phyloP scores from a whole-genome alignment of 1,139 yeast genomes.

The Blastobotrys indianensis region DNA sequence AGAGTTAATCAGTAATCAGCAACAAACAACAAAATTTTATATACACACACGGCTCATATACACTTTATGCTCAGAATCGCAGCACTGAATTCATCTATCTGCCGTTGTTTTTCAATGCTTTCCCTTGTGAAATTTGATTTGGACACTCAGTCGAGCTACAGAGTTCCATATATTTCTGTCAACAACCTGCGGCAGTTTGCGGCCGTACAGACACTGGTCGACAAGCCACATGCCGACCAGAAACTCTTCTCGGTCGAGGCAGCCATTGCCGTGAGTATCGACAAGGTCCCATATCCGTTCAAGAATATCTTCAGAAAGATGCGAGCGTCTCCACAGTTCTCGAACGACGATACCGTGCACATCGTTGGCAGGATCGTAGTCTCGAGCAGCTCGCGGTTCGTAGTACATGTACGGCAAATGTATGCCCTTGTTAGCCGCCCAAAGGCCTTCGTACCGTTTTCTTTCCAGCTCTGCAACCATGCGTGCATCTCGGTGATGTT shows the following conservation, averaged over 20 bases:
- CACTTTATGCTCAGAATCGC: no score
- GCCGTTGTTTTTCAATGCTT: conserved; percentile 10
- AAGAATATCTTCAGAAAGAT: conserved; percentile 58
- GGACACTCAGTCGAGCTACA: conserved; percentile 38
- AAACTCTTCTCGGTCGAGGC: conserved; percentile 73
- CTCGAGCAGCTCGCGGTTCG: background rate
- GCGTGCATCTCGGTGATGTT: conserved; percentile 63
- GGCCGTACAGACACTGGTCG: conserved; percentile 91
- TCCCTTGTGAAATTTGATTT: conserved; percentile 21
- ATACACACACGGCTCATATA: no score
- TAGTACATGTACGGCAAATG: conserved; percentile 40
- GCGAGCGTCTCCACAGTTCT: conserved; percentile 74
- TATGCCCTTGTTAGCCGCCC: conserved; percentile 80
- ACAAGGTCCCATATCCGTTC: conserved; percentile 73
- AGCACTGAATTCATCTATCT: no score
- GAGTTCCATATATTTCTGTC: conserved; percentile 36
- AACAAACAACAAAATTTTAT: no score
- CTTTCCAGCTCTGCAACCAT: conserved; percentile 65
- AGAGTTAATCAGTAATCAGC: no score
- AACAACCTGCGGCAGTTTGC: conserved; percentile 68
- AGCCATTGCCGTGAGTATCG: conserved; percentile 70
- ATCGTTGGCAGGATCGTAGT: conserved; percentile 4
- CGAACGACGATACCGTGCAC: conserved; percentile 67
- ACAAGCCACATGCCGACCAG: conserved; percentile 94
- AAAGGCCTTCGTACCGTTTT: conserved; percentile 85